Base-by-base conservation (phyloP, 176 grass and related monocot genomes). In the Cenchrus americanus region DNA sequence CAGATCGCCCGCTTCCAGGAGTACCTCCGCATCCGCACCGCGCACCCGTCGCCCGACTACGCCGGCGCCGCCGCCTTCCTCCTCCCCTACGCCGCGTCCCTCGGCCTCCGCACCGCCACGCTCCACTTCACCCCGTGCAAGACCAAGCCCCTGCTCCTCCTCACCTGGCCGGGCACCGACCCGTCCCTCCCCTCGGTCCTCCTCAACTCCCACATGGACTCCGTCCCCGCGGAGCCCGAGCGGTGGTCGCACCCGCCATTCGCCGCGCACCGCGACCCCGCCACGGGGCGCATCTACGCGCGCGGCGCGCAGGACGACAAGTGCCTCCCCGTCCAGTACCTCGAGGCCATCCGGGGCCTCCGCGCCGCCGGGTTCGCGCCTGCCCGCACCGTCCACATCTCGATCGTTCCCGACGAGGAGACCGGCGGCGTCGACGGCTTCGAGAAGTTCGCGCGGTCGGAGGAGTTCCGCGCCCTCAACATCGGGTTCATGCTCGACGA, bases 261-360 rank as follows among this genome's bases (percentile, higher is more conserved):
- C 82, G 80, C 91, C 27, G 93, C 91, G 14, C 77, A 86, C 37
- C 89, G 81, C 1, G 93, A 98, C 76, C 6, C 84, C 5, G 37
- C 75, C 74, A 89, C 82, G 0, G 96, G 96, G 40, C 85, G 87
- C 48, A 50, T 98, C 72, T 98, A 88, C 86, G 91, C 89, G 2
- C 92, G 96, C 27, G 93, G 93, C 52, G 89, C 96, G 17, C 96
- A 98, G 84, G 92, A 95, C 58, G 96, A 98, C 78, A 98, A 98
- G 88, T 98, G 83, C 89, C 86, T 98, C 52, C 92, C 96, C 34
- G 43, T 98, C 86, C 93, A 95, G 85, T 95, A 98, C 89, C 80
- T 98, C 22, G 96, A 98, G 87, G 96, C 93, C 19, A 84, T 98
- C 57, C 86, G 93, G n/a, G 90, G 70, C 44, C 89, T 95, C 61